Base-by-base conservation (phyloP, 345 rosid genomes). In the Boechera divaricarpa region DNA sequence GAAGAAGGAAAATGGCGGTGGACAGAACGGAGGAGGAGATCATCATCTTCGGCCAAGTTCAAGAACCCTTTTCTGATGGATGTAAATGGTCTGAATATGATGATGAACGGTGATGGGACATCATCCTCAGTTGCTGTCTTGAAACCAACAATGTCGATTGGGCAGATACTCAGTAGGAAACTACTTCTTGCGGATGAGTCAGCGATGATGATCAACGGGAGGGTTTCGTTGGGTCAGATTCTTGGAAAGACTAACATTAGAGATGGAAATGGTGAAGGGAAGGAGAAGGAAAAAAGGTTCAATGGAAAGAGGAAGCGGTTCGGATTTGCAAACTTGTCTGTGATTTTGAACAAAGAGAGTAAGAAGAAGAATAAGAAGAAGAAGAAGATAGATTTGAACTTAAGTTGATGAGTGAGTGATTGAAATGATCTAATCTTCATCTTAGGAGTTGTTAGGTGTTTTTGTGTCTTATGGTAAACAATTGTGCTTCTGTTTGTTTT, bases 131-230 rank as follows among this genome's bases (percentile, higher is more conserved):
- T 44, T 1, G 92, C 96, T 32, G 79, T 81, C 47, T 56, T 87
- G 82, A 94, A 85, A 74, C 88, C 89, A 39, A 87, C 92, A 9
- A 81, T 90, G 31, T 94, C 98, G 1, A 92, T 94, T 1, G 97
- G 98, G 49, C 97, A 94, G 41, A 92, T 94, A 68, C 85, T 94
- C 1, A 94, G 97, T 87, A 88, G 86, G 77, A 94, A 94, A 83
- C 83, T 90, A 53, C 92, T 88, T 32, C 79, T 83, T 36, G 91
- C 91, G 3, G 93, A 90, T 42, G 94, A 92, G 63, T 62, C 85
- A 24, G 60, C 59, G 67, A 86, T 82, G 63, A 76, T 71, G 39
- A 86, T 55, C 74, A 90, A 81, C 44, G 80, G 84, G 64, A 88
- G 86, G 81, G 86, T 89, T 8, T 90, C 97, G 0, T 78, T 94